Conservation (phyloP, 2,329 filamentous ascomycete species). For the Cercospora beticola region DNA sequence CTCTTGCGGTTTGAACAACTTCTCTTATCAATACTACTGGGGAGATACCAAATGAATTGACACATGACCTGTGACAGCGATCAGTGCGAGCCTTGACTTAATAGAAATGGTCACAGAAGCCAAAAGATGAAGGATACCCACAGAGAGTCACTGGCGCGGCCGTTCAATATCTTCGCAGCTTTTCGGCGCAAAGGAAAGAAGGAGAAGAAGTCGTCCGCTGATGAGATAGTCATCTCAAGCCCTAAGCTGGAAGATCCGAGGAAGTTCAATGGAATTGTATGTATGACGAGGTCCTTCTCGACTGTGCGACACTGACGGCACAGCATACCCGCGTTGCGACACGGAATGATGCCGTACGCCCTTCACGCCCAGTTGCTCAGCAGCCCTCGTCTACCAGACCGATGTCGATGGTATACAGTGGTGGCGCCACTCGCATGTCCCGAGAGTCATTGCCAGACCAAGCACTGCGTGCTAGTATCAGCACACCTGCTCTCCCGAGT, state of each 20-base stretch:
- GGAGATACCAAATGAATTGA: not conserved
- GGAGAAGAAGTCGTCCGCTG: not conserved
- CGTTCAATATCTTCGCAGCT: not conserved
- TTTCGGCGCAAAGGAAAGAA: not conserved
- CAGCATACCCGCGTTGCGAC: not conserved
- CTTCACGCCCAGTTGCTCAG: not conserved
- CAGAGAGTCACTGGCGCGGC: not conserved
- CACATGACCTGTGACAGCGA: not conserved
- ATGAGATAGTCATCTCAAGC: not conserved
- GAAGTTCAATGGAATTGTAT: not conserved
- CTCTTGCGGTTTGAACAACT: not conserved
- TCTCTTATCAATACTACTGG: not conserved
- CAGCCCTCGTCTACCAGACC: not conserved
- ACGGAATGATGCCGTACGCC: not conserved
- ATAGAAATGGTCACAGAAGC: not conserved
- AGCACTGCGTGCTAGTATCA: not conserved
- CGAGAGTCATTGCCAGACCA: not conserved
- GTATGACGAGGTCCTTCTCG: not conserved
- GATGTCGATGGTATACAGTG: not conserved
- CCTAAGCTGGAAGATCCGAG: not conserved
- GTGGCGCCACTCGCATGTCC: not conserved
- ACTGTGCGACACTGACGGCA: not conserved
- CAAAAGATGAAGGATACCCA: not conserved
- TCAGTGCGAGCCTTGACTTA: not conserved
- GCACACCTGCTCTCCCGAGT: not conserved